Evolutionary conservation across 371 early-diverging fungal genomes (phyloP).

Genomic region (Batrachochytrium dendrobatidis): DNA sequence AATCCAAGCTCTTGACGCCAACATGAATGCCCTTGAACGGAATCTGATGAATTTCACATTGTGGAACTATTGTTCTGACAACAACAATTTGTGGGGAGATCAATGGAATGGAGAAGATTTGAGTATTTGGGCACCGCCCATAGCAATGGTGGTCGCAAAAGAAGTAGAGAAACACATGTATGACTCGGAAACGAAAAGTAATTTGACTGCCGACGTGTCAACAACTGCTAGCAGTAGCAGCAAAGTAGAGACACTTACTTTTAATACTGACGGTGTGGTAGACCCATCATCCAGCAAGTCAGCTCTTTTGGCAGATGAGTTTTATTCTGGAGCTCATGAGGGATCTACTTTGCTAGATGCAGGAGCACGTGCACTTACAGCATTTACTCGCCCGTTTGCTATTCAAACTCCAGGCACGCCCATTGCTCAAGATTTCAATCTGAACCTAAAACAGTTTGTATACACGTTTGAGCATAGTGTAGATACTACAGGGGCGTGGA

Average conservation of each 20-base stretch:
- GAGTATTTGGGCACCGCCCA: slow-evolving; percentile 43
- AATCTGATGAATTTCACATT: slow-evolving; percentile 69
- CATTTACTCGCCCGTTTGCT: slow-evolving; percentile 32
- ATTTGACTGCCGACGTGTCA: background rate
- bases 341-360: slow-evolving; percentile 12
- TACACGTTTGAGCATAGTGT: slow-evolving; percentile 10
- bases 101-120: slow-evolving; percentile 85
- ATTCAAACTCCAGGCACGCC: slow-evolving; percentile 27
- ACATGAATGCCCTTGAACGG: slow-evolving; percentile 47
- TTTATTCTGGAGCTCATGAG: too few relatives aligned
- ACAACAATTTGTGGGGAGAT: slow-evolving; percentile 65
- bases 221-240: background rate
- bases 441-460: slow-evolving; percentile 6
- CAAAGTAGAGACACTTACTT: too few relatives aligned
- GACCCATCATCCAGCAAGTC: too few relatives aligned
- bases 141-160: background rate
- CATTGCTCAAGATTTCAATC: slow-evolving; percentile 12
- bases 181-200: slow-evolving; percentile 1
- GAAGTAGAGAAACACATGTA: background rate
- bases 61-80: slow-evolving; percentile 74
- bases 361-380: slow-evolving; percentile 26
- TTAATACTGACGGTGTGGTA: too few relatives aligned
- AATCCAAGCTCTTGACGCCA: slow-evolving; percentile 58
- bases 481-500: too few relatives aligned
- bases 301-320: too few relatives aligned